Evolutionary conservation across 1,284 basidiomycete species (phyloP), one percentile per base, ranked within the genome.

Genomic region (Sanghuangporus sanghuang): DNA sequence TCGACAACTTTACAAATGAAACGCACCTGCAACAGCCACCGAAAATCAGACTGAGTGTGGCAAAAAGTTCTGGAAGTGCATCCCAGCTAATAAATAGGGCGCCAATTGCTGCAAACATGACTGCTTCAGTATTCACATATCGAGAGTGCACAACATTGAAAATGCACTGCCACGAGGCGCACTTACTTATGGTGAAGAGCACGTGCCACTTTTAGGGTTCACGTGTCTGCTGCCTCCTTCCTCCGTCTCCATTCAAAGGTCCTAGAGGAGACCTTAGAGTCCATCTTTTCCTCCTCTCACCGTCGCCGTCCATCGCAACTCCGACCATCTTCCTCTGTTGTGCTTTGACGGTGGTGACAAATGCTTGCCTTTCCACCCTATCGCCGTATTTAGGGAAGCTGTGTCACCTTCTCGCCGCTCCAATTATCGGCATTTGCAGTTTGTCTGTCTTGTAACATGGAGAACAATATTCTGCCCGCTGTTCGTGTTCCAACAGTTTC

Each of bases 11-110:
- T 7, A 18, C 16, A n/a, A 54, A 57, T 16, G 9, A 5, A 11
- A 71, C 79, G 71, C 66, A 85, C 88, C 81, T 83, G 75, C 84
- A 85, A 68, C 84, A 85, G 0, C 84, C 84, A 18, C 83, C 82
- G 68, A 85, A 84, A 21, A 85, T 79, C 32, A 84, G 73, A 1
- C 75, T 72, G 36, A 84, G 67, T 38, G 80, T 80, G 38, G 77
- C 69, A 6, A 75, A 61, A 79, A 79, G 83, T 65, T 83, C 81
- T 3, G 59, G 48, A n/a, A 61, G 36, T 21, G 56, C 50, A 16
- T 46, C 39, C 50, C 60, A 62, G 35, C 39, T 32, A 44, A 55
- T 16, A 9, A 54, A 16, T 21, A n/a, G 36, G 44, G 21, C 9
- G 32, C 38, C 9, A 35, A 27, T 16, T 7, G 36, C 36, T 7